Percentiles rank a stretch among this genome's conserved stretches.
phyloP scores from a whole-genome alignment of 495 filamentous ascomycete species.

The Hypoxylon perforatum region DNA sequence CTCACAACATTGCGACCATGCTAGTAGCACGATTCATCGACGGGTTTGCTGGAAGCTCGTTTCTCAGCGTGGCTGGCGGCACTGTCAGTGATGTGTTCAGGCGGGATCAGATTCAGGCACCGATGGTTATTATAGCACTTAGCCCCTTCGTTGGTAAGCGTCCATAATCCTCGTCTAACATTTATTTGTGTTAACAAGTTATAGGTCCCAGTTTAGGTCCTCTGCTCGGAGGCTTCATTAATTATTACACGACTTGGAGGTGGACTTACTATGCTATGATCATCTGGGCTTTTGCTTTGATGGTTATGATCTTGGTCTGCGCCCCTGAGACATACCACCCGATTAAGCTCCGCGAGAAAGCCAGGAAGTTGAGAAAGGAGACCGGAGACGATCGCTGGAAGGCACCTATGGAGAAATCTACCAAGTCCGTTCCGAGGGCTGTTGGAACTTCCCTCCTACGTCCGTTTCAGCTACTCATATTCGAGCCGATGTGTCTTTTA shows the following conservation, averaged over 20 bases:
- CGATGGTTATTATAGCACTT: constrained; percentile 74
- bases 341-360: constrained; percentile 80
- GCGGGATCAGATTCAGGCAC: constrained; percentile 74
- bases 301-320: constrained; percentile 72
- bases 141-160: constrained; percentile 80
- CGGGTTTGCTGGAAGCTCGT: constrained; percentile 86
- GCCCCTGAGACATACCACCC: constrained; percentile 92
- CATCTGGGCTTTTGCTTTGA: constrained; percentile 78
- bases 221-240: constrained; percentile 70
- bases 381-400: constrained; percentile 81
- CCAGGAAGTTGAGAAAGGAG: constrained; percentile 73
- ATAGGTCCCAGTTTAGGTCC: constrained; percentile 60
- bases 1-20: constrained; percentile 84
- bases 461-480: constrained; percentile 81
- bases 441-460: constrained; percentile 77
- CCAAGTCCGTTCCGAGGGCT: constrained; percentile 76
- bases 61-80: constrained; percentile 89
- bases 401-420: constrained; percentile 81
- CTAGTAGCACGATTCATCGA: constrained; percentile 84
- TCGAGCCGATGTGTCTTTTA: constrained; percentile 88
- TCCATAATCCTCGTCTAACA: constrained; percentile 31
- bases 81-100: constrained; percentile 91
- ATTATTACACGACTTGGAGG: constrained; percentile 80
- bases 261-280: constrained; percentile 92
- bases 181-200: constrained; percentile 13